phyloP scores from a whole-genome alignment of 179 eudicot genomes.

The Silene vulgaris region DNA sequence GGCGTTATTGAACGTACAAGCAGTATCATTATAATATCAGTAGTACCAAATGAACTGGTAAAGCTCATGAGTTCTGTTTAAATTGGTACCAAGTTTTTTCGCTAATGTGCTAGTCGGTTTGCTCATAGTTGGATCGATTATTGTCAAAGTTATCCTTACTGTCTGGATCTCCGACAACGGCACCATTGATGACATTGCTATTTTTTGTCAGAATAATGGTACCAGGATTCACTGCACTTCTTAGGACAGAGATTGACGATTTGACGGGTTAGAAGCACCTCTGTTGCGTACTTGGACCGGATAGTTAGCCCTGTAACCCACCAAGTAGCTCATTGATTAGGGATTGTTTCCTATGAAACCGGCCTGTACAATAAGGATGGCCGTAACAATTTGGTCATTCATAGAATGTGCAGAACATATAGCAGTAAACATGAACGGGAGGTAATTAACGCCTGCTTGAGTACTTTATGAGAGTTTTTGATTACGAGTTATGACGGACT shows the following conservation, averaged over 20 bases:
- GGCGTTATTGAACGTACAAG: no score
- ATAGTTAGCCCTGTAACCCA: constrained; percentile 65
- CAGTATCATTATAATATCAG: no score
- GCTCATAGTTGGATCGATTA: constrained; percentile 65
- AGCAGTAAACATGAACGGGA: not conserved
- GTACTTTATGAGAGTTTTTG: no score
- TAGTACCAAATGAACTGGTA: no score
- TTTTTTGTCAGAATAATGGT: constrained; percentile 39
- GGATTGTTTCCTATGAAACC: constrained; percentile 82
- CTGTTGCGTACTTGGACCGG: constrained; percentile 80
- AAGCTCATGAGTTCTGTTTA: no score
- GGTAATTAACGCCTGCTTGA: no score
- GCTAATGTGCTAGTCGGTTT: constrained; percentile 38
- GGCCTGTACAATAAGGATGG: constrained; percentile 21
- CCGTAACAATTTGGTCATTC: not conserved
- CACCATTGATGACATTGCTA: constrained; percentile 74
- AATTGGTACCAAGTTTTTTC: no score
- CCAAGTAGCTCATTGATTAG: constrained; percentile 68
- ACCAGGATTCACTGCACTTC: constrained; percentile 53
- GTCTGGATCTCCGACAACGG: constrained; percentile 43
- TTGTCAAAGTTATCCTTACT: constrained; percentile 48
- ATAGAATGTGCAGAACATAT: not conserved
- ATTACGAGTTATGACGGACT: no score
- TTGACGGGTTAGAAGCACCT: constrained; percentile 67
- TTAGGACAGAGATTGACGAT: constrained; percentile 27